phyloP scores from a whole-genome alignment of 2,329 filamentous ascomycete species.

The Colletotrichum limetticola region DNA sequence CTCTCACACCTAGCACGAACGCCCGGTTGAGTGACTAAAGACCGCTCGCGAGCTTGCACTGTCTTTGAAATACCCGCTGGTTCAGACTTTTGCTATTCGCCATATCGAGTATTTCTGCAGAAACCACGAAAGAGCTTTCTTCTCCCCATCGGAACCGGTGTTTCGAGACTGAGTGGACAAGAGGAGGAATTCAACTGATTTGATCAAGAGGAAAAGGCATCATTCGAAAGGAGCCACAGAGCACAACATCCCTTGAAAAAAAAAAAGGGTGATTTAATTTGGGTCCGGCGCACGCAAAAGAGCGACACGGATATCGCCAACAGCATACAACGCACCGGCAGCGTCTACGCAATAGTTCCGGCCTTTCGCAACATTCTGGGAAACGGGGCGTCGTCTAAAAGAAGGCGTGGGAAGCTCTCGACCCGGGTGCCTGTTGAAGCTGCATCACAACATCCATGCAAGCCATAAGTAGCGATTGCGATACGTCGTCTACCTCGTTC shows the following conservation, averaged over 20 bases:
- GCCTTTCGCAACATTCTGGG: slow-evolving; percentile 22
- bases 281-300: background rate
- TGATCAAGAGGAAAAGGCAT: background rate
- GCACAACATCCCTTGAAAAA: background rate
- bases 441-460: slow-evolving; percentile 62
- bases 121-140: background rate
- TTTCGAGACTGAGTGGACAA: background rate
- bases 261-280: background rate
- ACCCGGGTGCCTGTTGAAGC: slow-evolving; percentile 36
- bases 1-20: slow-evolving; percentile 4
- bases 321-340: background rate
- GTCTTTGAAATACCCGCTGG: background rate
- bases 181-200: background rate
- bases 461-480: slow-evolving; percentile 56
- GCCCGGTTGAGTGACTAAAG: slow-evolving; percentile 1
- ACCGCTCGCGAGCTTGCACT: background rate
- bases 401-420: slow-evolving; percentile 29
- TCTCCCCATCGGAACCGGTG: background rate
- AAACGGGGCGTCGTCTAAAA: slow-evolving; percentile 26
- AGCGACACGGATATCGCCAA: background rate
- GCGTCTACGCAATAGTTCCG: background rate
- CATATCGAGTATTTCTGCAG: background rate
- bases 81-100: background rate
- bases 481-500: slow-evolving; percentile 59
- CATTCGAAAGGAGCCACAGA: background rate